A percentile compares a stretch with the other conserved stretches of the same genome.
phyloP scores from a whole-genome alignment of 2,329 filamentous ascomycete genomes.

The Xylariaceae sp. region DNA sequence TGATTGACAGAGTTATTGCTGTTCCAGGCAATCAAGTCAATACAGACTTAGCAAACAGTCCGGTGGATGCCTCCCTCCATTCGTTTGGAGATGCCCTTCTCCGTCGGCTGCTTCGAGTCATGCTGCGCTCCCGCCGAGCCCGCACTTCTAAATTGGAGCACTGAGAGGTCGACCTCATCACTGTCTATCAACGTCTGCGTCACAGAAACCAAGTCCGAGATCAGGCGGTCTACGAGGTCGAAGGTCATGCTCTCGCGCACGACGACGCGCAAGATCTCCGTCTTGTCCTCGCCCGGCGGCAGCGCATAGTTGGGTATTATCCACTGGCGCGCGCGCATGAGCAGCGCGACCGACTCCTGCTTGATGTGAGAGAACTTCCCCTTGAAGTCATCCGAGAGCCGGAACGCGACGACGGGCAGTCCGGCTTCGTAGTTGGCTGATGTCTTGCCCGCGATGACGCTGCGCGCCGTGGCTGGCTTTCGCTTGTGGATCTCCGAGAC shows the following conservation, averaged over 20 bases:
- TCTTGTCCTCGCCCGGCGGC: slow-evolving; percentile 65
- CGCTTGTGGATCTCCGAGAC: slow-evolving; percentile 69
- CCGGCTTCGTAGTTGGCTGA: slow-evolving; percentile 68
- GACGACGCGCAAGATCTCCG: slow-evolving; percentile 71
- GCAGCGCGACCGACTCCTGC: slow-evolving; percentile 66
- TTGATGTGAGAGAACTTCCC: slow-evolving; percentile 66
- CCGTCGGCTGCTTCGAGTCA: slow-evolving; percentile 5
- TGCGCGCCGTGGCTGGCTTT: slow-evolving; percentile 48
- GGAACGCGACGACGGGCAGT: slow-evolving; percentile 72
- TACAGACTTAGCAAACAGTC: slow-evolving; percentile 36
- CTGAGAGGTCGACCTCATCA: slow-evolving; percentile 56
- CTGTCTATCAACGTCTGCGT: slow-evolving; percentile 66
- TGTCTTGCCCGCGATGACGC: slow-evolving; percentile 50
- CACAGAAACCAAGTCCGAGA: slow-evolving; percentile 64
- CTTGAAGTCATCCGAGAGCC: slow-evolving; percentile 65
- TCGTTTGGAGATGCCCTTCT: slow-evolving; percentile 18
- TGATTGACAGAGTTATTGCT: not conserved
- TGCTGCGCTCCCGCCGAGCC: slow-evolving; percentile 7
- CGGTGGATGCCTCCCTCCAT: slow-evolving; percentile 42
- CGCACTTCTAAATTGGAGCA: slow-evolving; percentile 44
- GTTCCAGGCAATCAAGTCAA: not conserved
- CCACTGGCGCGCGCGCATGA: slow-evolving; percentile 70
- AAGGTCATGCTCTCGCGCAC: slow-evolving; percentile 71
- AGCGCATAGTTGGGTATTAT: slow-evolving; percentile 75
- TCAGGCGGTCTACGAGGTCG: slow-evolving; percentile 68